Evolutionary conservation across 208 protist genomes (phyloP), one percentile per base, ranked within the genome.

Genomic region (Novymonas esmeraldas): DNA sequence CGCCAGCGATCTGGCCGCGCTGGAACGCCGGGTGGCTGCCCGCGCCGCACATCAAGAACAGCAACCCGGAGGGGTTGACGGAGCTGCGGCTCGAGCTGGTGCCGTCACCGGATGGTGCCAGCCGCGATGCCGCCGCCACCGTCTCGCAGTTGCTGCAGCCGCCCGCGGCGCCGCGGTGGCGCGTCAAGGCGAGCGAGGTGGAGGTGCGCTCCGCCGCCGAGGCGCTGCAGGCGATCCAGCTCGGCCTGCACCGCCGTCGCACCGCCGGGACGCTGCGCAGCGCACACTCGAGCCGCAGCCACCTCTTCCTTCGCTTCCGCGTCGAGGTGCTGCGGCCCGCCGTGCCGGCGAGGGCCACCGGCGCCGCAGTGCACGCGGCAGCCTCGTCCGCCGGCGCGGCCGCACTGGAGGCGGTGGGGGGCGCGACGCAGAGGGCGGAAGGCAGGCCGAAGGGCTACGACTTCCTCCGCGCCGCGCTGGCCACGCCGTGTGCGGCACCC

Each of bases 251-350:
- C 39, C 74, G 66, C 38, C 74, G 74, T 20, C 67, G 74, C 28
- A 49, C 69, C 22, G 63, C 62, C 9, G 48, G 46, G 13, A 76
- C 63, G 24, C 34, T 46, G 50, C 74, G 74, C 46, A 74, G 44
- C 22, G 44, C 58, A n/a, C 45, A 49, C 31, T 80, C 68, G 10
- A 80, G 74, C 51, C 66, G 64, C 26, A 77, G 76, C 50, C 76
- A 81, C 42, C 46, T 81, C 18, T 67, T 77, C 28, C 42, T 81
- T 46, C 46, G 54, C 24, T 70, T 81, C 49, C 69, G 64, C 6
- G 65, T 81, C 14, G 42, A 61, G 49, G 41, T 80, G 50, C 42
- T 60, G 50, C 55, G 64, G 6, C 61, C 74, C 1, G 42, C 51
- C 2, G 34, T 48, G 51, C 66, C 56, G 24, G 63, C 44, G 29